phyloP scores from a whole-genome alignment of 768 basidiomycete species.

The Suillus subluteus region DNA sequence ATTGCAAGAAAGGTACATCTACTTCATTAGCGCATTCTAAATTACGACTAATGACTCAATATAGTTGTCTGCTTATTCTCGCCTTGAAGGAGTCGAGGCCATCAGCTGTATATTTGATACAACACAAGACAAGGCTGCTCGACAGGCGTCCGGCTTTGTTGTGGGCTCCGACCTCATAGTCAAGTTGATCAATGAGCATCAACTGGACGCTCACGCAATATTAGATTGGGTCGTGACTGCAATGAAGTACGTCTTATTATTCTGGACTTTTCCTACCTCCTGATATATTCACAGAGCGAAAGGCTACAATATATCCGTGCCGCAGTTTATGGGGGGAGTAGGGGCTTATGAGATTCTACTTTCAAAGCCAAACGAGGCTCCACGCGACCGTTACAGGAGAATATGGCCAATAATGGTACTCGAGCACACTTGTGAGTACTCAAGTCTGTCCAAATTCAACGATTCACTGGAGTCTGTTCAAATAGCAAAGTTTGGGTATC shows the following conservation, averaged over 20 bases:
- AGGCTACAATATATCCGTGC: no score
- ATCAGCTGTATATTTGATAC: no score
- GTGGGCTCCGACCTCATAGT: background rate
- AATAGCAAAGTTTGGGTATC: background rate
- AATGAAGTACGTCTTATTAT: no score
- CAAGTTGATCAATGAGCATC: constrained; percentile 1
- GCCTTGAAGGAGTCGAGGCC: no score
- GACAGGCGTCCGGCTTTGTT: no score
- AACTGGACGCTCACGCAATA: background rate
- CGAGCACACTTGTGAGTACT: background rate
- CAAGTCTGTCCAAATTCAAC: background rate
- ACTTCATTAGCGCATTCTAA: background rate
- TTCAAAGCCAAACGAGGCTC: no score
- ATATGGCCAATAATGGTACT: background rate
- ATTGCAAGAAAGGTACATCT: constrained; percentile 4
- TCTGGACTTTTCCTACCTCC: background rate
- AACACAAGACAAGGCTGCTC: no score
- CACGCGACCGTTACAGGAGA: background rate
- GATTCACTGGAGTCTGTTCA: background rate
- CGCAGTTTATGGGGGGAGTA: background rate
- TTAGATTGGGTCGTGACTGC: no score
- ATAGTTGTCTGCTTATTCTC: background rate
- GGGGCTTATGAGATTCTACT: no score
- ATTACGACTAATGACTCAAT: background rate
- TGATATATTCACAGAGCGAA: background rate